phyloP scores from a whole-genome alignment of 257 asterid species.

The Anisodus tanguticus region DNA sequence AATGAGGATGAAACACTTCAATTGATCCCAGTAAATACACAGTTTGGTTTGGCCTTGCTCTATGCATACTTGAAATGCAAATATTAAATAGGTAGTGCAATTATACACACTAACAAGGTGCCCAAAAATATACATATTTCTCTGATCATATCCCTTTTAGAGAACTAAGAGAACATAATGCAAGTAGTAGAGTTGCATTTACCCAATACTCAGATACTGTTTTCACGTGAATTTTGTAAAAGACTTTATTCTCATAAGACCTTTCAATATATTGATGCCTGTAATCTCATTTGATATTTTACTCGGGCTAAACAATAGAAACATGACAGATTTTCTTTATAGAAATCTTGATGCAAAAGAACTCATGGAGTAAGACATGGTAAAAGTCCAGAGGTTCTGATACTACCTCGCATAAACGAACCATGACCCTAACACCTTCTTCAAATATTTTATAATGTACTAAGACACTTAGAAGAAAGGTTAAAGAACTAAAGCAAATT shows the following conservation, averaged over 20 bases:
- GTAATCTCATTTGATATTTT: not conserved
- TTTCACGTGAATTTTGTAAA: not conserved
- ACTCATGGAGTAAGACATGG: not conserved
- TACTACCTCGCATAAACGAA: not conserved
- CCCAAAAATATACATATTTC: not conserved
- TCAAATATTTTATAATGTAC: not conserved
- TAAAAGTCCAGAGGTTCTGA: not conserved
- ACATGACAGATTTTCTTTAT: too few relatives aligned
- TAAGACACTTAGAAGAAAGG: not conserved
- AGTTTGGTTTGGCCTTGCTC: not conserved
- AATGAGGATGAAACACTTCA: not conserved
- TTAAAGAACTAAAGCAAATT: not conserved
- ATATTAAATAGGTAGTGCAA: not conserved
- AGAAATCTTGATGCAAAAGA: too few relatives aligned
- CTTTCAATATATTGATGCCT: not conserved
- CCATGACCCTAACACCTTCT: not conserved
- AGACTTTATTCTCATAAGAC: not conserved
- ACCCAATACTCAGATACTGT: not conserved
- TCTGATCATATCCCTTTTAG: not conserved
- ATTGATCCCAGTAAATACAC: not conserved
- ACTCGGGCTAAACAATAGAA: not conserved
- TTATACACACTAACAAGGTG: not conserved
- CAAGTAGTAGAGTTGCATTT: not conserved
- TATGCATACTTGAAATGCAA: slow-evolving; percentile 1
- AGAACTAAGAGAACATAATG: not conserved